Evolutionary conservation across 495 filamentous ascomycete species (phyloP), one percentile per base, ranked within the genome.

Genomic region (Pyronema domesticum): DNA sequence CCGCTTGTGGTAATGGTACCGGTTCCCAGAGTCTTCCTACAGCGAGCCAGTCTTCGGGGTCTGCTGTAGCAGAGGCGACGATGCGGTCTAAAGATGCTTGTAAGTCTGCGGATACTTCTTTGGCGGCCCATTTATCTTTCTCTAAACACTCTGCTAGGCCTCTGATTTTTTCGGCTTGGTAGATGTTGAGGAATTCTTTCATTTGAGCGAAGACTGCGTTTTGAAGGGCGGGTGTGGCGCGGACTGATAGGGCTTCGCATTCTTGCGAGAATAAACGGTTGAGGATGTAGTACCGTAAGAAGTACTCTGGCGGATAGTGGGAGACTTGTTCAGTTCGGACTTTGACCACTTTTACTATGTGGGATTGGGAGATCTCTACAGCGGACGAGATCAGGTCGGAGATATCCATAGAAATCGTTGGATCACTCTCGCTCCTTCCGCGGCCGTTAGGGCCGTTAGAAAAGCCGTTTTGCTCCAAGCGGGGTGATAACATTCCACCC

Each of bases 241-340:
- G 78, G 3, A 91, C 91, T 11, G 86, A 94, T 13, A 95, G 86
- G 3, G 91, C 85, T 67, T 99, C 91, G 60, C 91, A 99, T 65
- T 99, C 91, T 60, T 95, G 93, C 7, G 86, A 86, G 62, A 96
- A 99, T 18, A 94, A 78, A 23, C 89, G 78, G 59, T 95, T 96
- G 15, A 99, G 77, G 7, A 79, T 88, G 64, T 95, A 94, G 64
- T 96, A 96, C 50, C 86, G 80, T 19, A 96, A 65, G 65, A 99
- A 96, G 56, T 57, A 58, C n/a, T 61, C 61, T 6, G 54, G 55
- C 0, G 55, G 42, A 34, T 64, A 64, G 1, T 47, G 23, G 13
- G 61, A 46, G 13, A 64, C 61, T 45, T 64, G 62, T 58, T 95
- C 87, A 0, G 84, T 80, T n/a, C 91, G 81, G 18, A 95, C 91